Evolutionary conservation across 371 early-diverging fungal species (phyloP), one percentile per base, ranked within the genome.

Genomic region (Mortierella sp.): DNA sequence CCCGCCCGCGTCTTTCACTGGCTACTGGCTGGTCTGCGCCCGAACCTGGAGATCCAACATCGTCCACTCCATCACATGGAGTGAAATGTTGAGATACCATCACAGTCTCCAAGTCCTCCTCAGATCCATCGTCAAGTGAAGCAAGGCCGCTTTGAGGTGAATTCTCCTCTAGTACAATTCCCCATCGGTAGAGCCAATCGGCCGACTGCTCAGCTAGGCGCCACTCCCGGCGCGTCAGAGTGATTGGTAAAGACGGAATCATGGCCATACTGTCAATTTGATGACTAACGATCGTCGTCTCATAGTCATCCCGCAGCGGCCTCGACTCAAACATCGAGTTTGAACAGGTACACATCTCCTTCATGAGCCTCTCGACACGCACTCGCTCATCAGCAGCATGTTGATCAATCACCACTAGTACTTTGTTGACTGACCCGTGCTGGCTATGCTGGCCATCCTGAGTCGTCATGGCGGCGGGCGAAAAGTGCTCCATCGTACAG

Each of bases 321-420:
- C 21, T 10, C 50, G 14, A 34, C 50, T n/a, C 10, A 13, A 1
- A n/a, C 5, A 45, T 3, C 9, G 65, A 52, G 10, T 11, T 28
- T 21, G 79, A 74, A 24, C 86, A 81, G 1, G 74, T 28, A 48
- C 87, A 84, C 83, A 89, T 86, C 55, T 83, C 76, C 72, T 81
- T 74, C 76, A 92, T 77, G 76, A 94, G 78, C 11, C 70, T 76
- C 79, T 97, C 97, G 54, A 97, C 85, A 16, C 92, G 88, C 9
- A 96, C 89, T 3, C 97, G 91, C 79, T 97, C 97, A 83, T 97
- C 95, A 3, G 95, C 96, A 24, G 97, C 97, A 89, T 97, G 97
- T 76, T 97, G 97, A 80, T 97, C 97, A 28, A 96, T 89, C 45
- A 95, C 82, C 0, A 96, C 84, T 6, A 95, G 48, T 1, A 71